Evolutionary conservation across 2,329 filamentous ascomycete genomes (phyloP).

Genomic region (Aquanectria penicillioides): DNA sequence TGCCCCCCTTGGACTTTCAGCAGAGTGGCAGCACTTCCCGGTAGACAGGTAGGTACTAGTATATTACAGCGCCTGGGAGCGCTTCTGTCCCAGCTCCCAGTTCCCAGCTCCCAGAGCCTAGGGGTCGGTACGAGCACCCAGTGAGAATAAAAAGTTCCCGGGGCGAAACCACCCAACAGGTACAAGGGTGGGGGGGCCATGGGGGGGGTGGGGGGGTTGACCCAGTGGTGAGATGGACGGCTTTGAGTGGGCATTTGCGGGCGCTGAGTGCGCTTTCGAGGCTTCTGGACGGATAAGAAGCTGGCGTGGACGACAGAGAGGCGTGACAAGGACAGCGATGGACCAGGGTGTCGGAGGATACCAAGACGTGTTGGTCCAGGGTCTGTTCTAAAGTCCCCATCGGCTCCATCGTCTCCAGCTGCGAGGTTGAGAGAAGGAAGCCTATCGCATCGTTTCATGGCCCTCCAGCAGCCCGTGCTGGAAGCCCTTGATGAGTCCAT

Average conservation of each 20-base stretch:
- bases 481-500: slow-evolving; percentile 7
- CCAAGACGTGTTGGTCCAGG: slow-evolving; percentile 24
- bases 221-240: slow-evolving; percentile 1
- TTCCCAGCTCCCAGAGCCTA: slow-evolving; percentile 17
- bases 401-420: neutral
- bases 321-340: slow-evolving; percentile 17
- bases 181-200: slow-evolving; percentile 5
- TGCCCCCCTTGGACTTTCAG: slow-evolving; percentile 1
- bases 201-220: slow-evolving; percentile 12
- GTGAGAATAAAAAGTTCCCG: neutral
- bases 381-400: neutral
- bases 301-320: neutral
- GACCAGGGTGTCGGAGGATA: slow-evolving; percentile 29
- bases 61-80: slow-evolving; percentile 8
- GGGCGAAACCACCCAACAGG: slow-evolving; percentile 12
- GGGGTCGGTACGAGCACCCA: slow-evolving; percentile 21
- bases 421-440: neutral
- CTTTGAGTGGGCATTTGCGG: slow-evolving; percentile 3
- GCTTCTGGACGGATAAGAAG: slow-evolving; percentile 10
- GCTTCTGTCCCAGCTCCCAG: slow-evolving; percentile 16
- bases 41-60: slow-evolving; percentile 2
- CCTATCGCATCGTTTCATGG: slow-evolving; percentile 7
- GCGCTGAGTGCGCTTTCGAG: slow-evolving; percentile 7
- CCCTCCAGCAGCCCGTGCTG: neutral
- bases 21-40: slow-evolving; percentile 17